These are phyloP conservation scores for Priceomyces castillae DNA, from an alignment of 805 yeast genomes.

Conservation along the genomic window DNA sequence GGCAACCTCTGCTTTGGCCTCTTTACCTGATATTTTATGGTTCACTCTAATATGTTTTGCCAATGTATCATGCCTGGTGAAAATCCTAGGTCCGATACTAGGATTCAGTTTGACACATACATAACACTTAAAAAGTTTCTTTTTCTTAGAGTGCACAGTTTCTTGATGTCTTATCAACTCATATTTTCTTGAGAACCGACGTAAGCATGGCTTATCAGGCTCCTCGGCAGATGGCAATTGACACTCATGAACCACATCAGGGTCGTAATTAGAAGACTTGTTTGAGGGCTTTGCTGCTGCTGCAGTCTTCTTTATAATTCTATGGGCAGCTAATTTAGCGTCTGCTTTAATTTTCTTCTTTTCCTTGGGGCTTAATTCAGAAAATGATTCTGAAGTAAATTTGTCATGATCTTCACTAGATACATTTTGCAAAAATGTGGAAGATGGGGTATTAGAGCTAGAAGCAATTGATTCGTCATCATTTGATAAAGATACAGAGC, in stretches of 20 bases:
- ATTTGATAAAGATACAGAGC: conserved; percentile 7
- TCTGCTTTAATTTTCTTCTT: conserved; percentile 21
- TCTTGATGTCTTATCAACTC: conserved; percentile 95
- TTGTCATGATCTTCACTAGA: conserved; percentile 23
- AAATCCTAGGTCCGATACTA: conserved; percentile 63
- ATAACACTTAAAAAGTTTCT: conserved; percentile 81
- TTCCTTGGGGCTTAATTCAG: conserved; percentile 16
- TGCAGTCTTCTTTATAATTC: conserved; percentile 25
- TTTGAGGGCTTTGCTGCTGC: conserved; percentile 18
- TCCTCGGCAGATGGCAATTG: conserved; percentile 45
- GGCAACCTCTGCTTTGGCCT: conserved; percentile 47
- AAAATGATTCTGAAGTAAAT: conserved; percentile 16
- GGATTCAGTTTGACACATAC: conserved; percentile 75
- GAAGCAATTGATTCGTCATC: conserved; percentile 8
- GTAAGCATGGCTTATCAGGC: conserved; percentile 37
- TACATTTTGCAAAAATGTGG: conserved; percentile 13
- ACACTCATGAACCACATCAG: conserved; percentile 47
- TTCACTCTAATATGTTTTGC: conserved; percentile 75
- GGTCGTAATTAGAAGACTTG: conserved; percentile 44
- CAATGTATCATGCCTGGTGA: conserved; percentile 90
- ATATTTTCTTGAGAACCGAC: conserved; percentile 61
- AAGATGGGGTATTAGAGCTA: conserved; percentile 12
- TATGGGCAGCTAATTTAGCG: conserved; percentile 25
- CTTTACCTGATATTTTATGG: conserved; percentile 45
- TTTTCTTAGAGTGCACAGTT: conserved; percentile 87